Evolutionary conservation across 108 stramenopile species (phyloP).

Genomic region (Mediolabrus comicus): DNA sequence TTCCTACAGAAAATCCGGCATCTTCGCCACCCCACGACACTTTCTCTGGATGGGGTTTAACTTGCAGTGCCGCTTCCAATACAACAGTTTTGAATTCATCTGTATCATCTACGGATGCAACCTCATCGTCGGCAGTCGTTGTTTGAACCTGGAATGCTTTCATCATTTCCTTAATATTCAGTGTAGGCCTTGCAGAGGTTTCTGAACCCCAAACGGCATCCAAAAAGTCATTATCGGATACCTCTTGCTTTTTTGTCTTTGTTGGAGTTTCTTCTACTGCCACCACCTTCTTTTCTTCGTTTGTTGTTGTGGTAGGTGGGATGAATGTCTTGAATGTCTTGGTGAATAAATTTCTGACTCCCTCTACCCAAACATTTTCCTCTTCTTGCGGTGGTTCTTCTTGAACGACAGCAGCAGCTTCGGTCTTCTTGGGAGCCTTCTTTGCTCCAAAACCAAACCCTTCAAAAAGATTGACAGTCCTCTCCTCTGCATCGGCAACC

Average conservation of each 20-base stretch:
- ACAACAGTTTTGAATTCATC: slow-evolving; percentile 26
- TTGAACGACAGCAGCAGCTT: not conserved
- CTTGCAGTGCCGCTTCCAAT: slow-evolving; percentile 58
- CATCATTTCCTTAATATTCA: slow-evolving; percentile 50
- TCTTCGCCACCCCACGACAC: slow-evolving; percentile 88
- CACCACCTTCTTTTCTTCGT: slow-evolving; percentile 15
- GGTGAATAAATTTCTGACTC: slow-evolving; percentile 33
- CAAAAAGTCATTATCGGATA: slow-evolving; percentile 43
- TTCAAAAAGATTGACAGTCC: slow-evolving; percentile 24
- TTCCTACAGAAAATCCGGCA: slow-evolving; percentile 67
- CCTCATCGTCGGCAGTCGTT: slow-evolving; percentile 9
- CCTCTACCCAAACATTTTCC: slow-evolving; percentile 40
- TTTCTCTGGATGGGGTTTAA: slow-evolving; percentile 82
- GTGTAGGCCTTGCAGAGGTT: slow-evolving; percentile 35
- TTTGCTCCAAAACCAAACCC: slow-evolving; percentile 10
- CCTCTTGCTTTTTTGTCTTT: slow-evolving; percentile 22
- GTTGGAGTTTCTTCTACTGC: not conserved
- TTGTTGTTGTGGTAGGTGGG: slow-evolving; percentile 10
- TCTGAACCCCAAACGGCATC: slow-evolving; percentile 46
- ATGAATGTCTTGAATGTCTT: slow-evolving; percentile 29
- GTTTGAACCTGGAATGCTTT: slow-evolving; percentile 36
- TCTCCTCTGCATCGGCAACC: slow-evolving; percentile 27
- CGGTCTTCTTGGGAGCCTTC: not conserved
- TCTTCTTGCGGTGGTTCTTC: slow-evolving; percentile 9
- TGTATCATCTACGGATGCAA: slow-evolving; percentile 9